phyloP scores from a whole-genome alignment of 2,329 filamentous ascomycete genomes.

The Colletotrichum cuscutae region DNA sequence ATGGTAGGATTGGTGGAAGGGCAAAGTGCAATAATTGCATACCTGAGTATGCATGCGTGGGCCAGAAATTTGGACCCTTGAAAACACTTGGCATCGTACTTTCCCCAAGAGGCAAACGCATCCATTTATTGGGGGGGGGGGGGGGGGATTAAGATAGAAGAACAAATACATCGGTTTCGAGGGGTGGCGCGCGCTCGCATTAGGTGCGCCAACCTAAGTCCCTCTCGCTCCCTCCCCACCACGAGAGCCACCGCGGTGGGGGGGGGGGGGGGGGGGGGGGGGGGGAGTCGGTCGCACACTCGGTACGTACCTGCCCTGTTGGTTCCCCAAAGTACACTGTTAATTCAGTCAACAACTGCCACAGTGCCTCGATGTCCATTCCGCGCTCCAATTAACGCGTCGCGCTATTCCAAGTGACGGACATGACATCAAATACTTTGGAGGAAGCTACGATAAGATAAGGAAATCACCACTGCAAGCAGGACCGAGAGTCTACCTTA shows the following conservation, averaged over 20 bases:
- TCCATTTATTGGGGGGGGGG: too few relatives aligned
- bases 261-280: too few relatives aligned
- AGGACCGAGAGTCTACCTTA: not conserved
- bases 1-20: too few relatives aligned
- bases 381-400: conserved; percentile 25
- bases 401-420: not conserved
- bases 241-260: too few relatives aligned
- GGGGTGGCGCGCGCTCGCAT: too few relatives aligned
- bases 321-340: not conserved
- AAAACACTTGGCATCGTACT: not conserved
- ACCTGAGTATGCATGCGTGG: not conserved
- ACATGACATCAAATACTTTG: conserved; percentile 23
- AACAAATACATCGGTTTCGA: too few relatives aligned
- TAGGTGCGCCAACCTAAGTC: too few relatives aligned
- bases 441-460: conserved; percentile 23
- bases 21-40: not conserved
- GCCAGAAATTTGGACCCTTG: not conserved
- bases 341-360: not conserved
- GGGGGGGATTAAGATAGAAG: too few relatives aligned
- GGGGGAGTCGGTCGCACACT: too few relatives aligned
- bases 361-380: conserved; percentile 12
- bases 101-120: not conserved
- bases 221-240: too few relatives aligned
- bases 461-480: not conserved
- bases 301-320: not conserved